Base-by-base conservation (phyloP, 78 protist species). In the Dictyostelium purpureum region DNA sequence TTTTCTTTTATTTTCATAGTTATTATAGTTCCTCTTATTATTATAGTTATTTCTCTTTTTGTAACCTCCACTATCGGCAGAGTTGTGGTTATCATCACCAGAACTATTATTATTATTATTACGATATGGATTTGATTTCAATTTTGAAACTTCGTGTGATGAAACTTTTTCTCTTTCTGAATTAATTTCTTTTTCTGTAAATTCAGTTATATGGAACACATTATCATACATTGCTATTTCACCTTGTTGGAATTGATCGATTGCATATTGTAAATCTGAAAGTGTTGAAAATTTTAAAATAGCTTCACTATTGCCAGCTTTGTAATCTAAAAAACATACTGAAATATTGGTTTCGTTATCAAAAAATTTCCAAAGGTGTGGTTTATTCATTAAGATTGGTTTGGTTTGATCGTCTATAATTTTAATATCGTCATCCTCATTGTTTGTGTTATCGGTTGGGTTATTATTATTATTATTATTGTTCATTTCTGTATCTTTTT, bases 361-460 rank as follows among this genome's bases (percentile, higher is more conserved):
- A 37, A 82, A 70, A 24, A 26, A 28, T 24, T 56, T 70, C 79
- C 80, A 82, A 12, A 82, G 56, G 37, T n/a, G 38, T 70, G 79
- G 79, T 70, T 82, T 70, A 28, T 37, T 70, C 56, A 76, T 82
- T 51, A 18, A 14, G 5, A 40, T 19, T 38, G 88, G 65, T 21
- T 40, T 71, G 38, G 31, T 16, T 19, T 35, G 59, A 42, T 69
- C 38, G n/a, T 82, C 59, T 61, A 77, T 26, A 42, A 77, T 43
- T 77, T 73, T 57, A 4, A 40, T 42, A 5, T 24, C 59, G 35
- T 43, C 66, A 11, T 43, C 33, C 5, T 79, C 28, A 45, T 65
- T 26, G 54, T 35, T 37, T 19, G 16, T 35, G 26, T 54, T 14
- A 4, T 38, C 18, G 19, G 5, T n/a, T 37, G 2, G 21, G 12